Evolutionary conservation across 2,329 filamentous ascomycete species (phyloP).

Genomic region (Neofusicoccum sp.): DNA sequence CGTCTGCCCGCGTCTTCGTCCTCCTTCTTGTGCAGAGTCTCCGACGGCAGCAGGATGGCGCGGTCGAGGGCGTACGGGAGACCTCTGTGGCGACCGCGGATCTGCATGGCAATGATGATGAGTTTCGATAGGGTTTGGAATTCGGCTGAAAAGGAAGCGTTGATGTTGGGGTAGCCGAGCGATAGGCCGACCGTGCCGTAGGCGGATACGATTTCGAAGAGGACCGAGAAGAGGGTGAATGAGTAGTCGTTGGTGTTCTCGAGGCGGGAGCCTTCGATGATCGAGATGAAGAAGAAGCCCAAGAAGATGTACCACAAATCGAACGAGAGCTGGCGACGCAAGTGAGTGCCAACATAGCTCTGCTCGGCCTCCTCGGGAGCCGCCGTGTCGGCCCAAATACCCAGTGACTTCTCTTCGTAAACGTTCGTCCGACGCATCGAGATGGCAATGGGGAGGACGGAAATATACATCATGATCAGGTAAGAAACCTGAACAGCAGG

Average conservation of each 20-base stretch:
- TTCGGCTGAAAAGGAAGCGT: constrained; percentile 78
- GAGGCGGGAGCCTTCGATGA: constrained; percentile 75
- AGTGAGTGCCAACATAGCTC: constrained; percentile 86
- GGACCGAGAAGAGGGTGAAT: constrained; percentile 49
- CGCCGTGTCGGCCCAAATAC: constrained; percentile 61
- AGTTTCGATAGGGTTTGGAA: constrained; percentile 71
- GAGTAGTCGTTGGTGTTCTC: constrained; percentile 57
- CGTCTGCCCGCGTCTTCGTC: constrained; percentile 51
- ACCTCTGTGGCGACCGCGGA: constrained; percentile 64
- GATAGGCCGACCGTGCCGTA: constrained; percentile 86
- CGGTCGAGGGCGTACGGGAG: constrained; percentile 67
- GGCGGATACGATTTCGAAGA: constrained; percentile 44
- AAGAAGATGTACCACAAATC: constrained; percentile 97
- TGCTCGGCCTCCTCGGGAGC: constrained; percentile 51
- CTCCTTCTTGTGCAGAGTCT: constrained; percentile 62
- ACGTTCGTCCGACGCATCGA: constrained; percentile 92
- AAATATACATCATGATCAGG: constrained; percentile 99
- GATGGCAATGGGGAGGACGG: constrained; percentile 94
- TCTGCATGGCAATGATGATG: constrained; percentile 65
- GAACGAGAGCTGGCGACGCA: constrained; percentile 91
- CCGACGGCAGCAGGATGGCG: constrained; percentile 66
- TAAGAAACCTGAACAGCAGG: constrained; percentile 92
- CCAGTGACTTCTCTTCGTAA: constrained; percentile 86
- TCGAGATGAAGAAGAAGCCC: constrained; percentile 87
- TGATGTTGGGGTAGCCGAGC: constrained; percentile 72